Base-by-base conservation (phyloP, 805 yeast genomes). In the Starmerella potacharoeniae region DNA sequence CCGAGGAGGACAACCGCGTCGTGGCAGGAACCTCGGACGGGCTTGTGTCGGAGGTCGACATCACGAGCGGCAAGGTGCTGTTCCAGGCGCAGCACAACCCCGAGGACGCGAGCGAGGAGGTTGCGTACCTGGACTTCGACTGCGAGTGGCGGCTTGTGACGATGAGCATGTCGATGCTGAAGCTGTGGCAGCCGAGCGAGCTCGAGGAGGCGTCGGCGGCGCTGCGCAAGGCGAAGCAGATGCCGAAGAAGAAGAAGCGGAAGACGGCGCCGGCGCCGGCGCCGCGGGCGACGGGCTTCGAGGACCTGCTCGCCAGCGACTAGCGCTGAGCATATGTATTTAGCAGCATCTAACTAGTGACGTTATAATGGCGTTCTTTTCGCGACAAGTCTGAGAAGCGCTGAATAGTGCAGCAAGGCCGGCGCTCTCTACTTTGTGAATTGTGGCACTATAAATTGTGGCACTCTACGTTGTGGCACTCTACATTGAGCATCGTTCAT, bases 111-210 rank as follows among this genome's bases (percentile, higher is more conserved):
- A 67, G 71, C 3, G 97, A 90, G 65, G 96, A 87, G 60, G 91
- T 88, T 1, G 76, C 79, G 0, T 75, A 77, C 45, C 71, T 91
- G 59, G 97, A 89, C 65, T 73, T 87, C 53, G 98, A 91, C 67
- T 80, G 67, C 60, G 84, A 84, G 54, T 93, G 88, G 65, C 77
- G 96, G 57, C 71, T 89, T 53, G 79, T 86, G 3, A 81, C 86
- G 66, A 88, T 84, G 6, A 93, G 96, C 22, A 84, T 90, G 89
- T 91, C 86, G 48, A 74, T 76, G 31, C 71, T 91, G 55, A 84
- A 82, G 62, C 73, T 91, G 6, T 91, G 97, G 97, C 73, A 77
- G 8, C 53, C 52, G 6, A 56, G 45, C 45, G 66, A 60, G 55
- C 49, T 50, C 22, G 61, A 51, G 44, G 51, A 37, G 37, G 55